Conservation (phyloP, 495 filamentous ascomycete genomes). For the Penicillium parvum region DNA sequence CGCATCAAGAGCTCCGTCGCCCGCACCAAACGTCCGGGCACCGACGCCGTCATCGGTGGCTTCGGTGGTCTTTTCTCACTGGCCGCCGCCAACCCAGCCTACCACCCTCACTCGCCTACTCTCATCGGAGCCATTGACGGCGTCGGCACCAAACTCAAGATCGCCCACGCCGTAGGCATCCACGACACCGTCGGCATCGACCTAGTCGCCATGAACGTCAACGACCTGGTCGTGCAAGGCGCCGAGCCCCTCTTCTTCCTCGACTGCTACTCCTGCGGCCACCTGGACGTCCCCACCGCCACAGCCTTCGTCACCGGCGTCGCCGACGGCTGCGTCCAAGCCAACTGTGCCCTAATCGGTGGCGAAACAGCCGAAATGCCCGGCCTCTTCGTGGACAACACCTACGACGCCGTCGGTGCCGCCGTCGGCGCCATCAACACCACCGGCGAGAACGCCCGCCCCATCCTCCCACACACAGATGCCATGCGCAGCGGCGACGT, state of each 20-base stretch:
- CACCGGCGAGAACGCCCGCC: constrained; percentile 42
- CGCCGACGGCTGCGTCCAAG: constrained; percentile 73
- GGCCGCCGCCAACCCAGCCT: constrained; percentile 61
- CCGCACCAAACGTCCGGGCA: constrained; percentile 75
- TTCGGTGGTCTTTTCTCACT: constrained; percentile 91
- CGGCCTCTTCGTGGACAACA: constrained; percentile 74
- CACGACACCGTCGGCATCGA: constrained; percentile 94
- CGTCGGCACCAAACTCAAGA: constrained; percentile 93
- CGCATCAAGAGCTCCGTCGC: constrained; percentile 79
- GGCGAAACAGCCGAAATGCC: constrained; percentile 99
- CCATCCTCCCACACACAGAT: constrained; percentile 68
- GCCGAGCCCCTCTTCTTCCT: constrained; percentile 92
- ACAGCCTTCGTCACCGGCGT: constrained; percentile 82
- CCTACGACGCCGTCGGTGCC: constrained; percentile 87
- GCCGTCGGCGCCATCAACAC: constrained; percentile 77
- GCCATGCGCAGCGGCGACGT: constrained; percentile 78
- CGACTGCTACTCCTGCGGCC: constrained; percentile 90
- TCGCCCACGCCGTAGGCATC: constrained; percentile 81
- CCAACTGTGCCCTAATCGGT: constrained; percentile 84
- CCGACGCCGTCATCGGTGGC: constrained; percentile 87
- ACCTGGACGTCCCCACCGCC: constrained; percentile 71
- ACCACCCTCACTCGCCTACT: constrained; percentile 63
- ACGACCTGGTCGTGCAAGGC: constrained; percentile 93
- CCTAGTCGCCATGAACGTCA: constrained; percentile 97
- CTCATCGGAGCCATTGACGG: constrained; percentile 91